Evolutionary conservation across 768 basidiomycete genomes (phyloP), one percentile per base, ranked within the genome.

Genomic region (Pulveroboletus sp.): DNA sequence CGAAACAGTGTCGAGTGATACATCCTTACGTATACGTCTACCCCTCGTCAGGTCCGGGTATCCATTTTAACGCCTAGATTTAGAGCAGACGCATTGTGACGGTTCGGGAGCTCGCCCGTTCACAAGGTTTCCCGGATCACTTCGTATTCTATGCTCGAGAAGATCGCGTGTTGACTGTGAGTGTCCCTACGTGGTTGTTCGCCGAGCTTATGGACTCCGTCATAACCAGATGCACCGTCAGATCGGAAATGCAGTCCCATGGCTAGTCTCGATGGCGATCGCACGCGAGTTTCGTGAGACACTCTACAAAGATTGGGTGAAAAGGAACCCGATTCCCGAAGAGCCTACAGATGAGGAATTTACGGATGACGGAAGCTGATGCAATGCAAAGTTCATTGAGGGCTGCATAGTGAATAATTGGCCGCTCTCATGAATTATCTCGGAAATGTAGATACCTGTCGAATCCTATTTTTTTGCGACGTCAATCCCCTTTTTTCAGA

Each of bases 221-320:
- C 47, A 12, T 12, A 39, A 37, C 8, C 54, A 90, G 86, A 85
- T 89, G 74, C 86, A 88, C 57, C 74, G 86, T 27, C 86, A 88
- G 50, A 88, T 91, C 52, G 88, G 88, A 12, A 90, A 90, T 59
- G 86, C 88, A 0, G 85, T 90, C 3, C 82, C 89, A 1, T 77
- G 82, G 71, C 84, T 73, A 2, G 70, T 91, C 6, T 76, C 75
- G 14, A 64, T 66, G 18, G 89, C 88, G 0, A 67, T 91, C 7
- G 88, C 85, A 17, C 73, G 79, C 17, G 78, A 86, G 58, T 71
- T 90, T 33, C 69, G 76, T 8, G 67, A 73, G 5, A 73, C 76
- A 0, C 52, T 81, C 27, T 76, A 82, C 47, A 72, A 76, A 51
- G 69, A 75, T 41, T 87, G 83, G 83, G 59, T 56, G 48, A 64